Evolutionary conservation across 2,329 filamentous ascomycete genomes (phyloP).

Genomic region (Emmonsiellopsis sp.): DNA sequence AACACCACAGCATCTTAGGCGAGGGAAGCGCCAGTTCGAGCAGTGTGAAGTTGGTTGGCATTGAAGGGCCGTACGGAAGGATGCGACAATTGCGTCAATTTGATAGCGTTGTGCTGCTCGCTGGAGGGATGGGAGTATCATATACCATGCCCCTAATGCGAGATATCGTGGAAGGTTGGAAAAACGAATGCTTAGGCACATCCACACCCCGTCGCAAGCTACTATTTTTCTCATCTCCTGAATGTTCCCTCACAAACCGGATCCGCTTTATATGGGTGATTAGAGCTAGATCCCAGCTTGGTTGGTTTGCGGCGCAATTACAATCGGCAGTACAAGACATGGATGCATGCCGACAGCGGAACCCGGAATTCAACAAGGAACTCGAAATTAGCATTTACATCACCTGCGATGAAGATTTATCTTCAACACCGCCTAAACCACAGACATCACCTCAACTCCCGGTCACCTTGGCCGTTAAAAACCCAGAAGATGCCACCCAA

Average conservation of each 20-base stretch:
- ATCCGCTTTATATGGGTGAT: conserved; percentile 52
- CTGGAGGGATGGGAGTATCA: conserved; percentile 52
- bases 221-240: conserved; percentile 9
- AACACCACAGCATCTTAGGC: conserved; percentile 16
- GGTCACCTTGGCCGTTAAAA: no score
- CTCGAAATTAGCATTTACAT: conserved; percentile 47
- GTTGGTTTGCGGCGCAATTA: conserved; percentile 46
- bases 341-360: conserved; percentile 23
- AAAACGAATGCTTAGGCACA: conserved; percentile 19
- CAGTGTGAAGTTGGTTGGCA: conserved; percentile 31
- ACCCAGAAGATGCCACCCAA: no score
- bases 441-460: background rate
- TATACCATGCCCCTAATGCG: conserved; percentile 50
- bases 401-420: conserved; percentile 41
- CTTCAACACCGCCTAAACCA: background rate
- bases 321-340: conserved; percentile 37
- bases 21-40: conserved; percentile 12
- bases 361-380: conserved; percentile 28
- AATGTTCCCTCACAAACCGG: conserved; percentile 29
- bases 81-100: conserved; percentile 49
- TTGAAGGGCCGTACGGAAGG: conserved; percentile 48
- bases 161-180: conserved; percentile 45
- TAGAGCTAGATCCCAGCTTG: conserved; percentile 44
- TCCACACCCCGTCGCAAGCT: background rate
- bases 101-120: conserved; percentile 51